Percentiles rank a stretch among this genome's conserved stretches.
phyloP scores from a whole-genome alignment of 2,329 filamentous ascomycete species.

The Phoma sp. region DNA sequence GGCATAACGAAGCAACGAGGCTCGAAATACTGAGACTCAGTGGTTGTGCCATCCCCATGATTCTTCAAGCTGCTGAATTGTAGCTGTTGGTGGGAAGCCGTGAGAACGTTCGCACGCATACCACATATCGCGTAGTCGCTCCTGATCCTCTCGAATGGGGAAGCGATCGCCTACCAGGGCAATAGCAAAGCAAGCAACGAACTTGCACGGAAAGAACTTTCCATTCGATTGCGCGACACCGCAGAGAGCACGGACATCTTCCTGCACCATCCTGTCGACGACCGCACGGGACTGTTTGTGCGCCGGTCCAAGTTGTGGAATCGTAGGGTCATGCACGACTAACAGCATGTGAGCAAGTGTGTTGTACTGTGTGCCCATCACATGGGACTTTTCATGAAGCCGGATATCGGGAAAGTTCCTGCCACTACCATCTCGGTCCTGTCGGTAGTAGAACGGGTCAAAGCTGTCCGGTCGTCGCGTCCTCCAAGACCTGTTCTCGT shows the following conservation, averaged over 20 bases:
- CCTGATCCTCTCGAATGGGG: conserved; percentile 39
- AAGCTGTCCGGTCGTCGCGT: conserved; percentile 43
- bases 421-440: conserved; percentile 44
- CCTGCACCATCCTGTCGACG: conserved; percentile 44
- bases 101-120: conserved; percentile 41
- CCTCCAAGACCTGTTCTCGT: conserved; percentile 46
- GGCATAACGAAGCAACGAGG: too few relatives aligned
- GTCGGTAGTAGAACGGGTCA: conserved; percentile 44
- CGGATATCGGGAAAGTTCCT: conserved; percentile 46
- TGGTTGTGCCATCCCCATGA: conserved; percentile 43
- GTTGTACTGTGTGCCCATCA: conserved; percentile 45
- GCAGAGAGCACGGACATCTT: conserved; percentile 46
- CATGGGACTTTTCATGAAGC: conserved; percentile 46
- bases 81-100: conserved; percentile 45
- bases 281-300: conserved; percentile 41
- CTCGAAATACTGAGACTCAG: not conserved
- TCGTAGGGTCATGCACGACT: conserved; percentile 46
- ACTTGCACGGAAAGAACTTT: conserved; percentile 45
- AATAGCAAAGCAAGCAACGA: conserved; percentile 48
- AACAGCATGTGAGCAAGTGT: conserved; percentile 46
- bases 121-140: conserved; percentile 40
- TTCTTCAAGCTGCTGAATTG: conserved; percentile 44
- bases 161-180: conserved; percentile 46
- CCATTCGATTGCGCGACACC: conserved; percentile 45
- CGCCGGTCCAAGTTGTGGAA: conserved; percentile 46